phyloP scores from a whole-genome alignment of 108 stramenopile genomes.

The Discostella pseudostelligera region DNA sequence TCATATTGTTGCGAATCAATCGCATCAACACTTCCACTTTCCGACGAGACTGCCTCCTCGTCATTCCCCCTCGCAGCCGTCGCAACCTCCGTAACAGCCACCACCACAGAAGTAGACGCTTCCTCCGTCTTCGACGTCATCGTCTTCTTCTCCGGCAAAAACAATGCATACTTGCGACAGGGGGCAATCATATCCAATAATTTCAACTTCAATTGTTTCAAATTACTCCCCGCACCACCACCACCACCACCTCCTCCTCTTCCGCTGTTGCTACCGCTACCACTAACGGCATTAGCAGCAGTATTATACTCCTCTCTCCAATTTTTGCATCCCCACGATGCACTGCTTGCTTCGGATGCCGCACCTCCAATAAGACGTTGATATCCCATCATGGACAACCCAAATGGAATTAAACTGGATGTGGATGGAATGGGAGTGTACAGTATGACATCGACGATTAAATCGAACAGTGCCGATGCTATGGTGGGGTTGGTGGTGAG shows the following conservation, averaged over 20 bases:
- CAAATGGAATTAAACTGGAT: conserved; percentile 58
- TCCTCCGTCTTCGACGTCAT: neutral
- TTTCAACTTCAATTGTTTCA: conserved; percentile 53
- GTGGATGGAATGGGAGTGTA: conserved; percentile 44
- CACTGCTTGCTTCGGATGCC: conserved; percentile 23
- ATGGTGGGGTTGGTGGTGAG: conserved; percentile 16
- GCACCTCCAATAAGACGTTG: conserved; percentile 53
- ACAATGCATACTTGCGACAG: conserved; percentile 55
- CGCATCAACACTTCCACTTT: neutral
- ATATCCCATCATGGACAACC: conserved; percentile 55
- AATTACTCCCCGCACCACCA: neutral
- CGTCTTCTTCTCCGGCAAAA: conserved; percentile 32
- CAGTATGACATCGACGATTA: conserved; percentile 60
- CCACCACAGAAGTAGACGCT: neutral
- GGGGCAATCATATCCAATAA: conserved; percentile 73
- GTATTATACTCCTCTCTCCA: conserved; percentile 43
- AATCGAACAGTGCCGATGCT: conserved; percentile 59
- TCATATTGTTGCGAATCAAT: neutral
- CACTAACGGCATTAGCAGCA: neutral
- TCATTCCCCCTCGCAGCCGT: neutral
- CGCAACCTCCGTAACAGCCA: neutral
- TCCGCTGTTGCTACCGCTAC: too few relatives aligned
- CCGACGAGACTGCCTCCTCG: neutral
- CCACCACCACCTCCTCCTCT: too few relatives aligned
- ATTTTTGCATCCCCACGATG: conserved; percentile 50